phyloP scores from a whole-genome alignment of 2,329 filamentous ascomycete species.

The Ceratocystis albifundus region DNA sequence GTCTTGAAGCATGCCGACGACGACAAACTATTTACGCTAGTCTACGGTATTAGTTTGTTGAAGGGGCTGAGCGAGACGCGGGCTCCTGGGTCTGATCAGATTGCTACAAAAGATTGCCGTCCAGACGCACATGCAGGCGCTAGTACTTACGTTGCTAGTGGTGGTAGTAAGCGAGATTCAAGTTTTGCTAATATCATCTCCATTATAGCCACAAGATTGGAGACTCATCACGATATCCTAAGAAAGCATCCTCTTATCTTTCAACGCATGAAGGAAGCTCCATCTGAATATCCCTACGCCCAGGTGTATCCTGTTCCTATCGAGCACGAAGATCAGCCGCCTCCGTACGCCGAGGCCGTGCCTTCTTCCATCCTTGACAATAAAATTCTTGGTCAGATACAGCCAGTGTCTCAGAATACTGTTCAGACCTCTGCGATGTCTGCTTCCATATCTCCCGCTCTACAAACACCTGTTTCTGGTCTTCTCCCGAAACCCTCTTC shows the following conservation, averaged over 20 bases:
- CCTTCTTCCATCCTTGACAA: constrained; percentile 19
- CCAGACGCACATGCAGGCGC: constrained; percentile 4
- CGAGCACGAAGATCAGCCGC: constrained; percentile 23
- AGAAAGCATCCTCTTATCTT: constrained; percentile 17
- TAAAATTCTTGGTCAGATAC: background rate
- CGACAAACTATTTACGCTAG: constrained; percentile 17
- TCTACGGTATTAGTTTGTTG: constrained; percentile 22
- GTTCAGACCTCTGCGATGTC: background rate
- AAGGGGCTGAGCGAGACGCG: constrained; percentile 8
- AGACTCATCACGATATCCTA: constrained; percentile 19
- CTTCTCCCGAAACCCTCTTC: constrained; percentile 30
- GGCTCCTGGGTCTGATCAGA: background rate
- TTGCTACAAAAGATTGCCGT: constrained; percentile 5
- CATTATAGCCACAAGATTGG: constrained; percentile 20
- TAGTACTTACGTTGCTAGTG: background rate
- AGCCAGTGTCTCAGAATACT: background rate
- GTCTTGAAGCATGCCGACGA: constrained; percentile 16
- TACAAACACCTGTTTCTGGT: background rate
- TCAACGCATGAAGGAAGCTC: constrained; percentile 12
- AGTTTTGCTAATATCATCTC: constrained; percentile 22
- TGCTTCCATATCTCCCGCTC: background rate
- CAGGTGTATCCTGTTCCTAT: constrained; percentile 20
- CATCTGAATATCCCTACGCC: constrained; percentile 20
- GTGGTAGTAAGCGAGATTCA: background rate
- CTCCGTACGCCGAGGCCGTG: constrained; percentile 22